Conservation (phyloP, 768 basidiomycete species). For the Baorangia bicolor region DNA sequence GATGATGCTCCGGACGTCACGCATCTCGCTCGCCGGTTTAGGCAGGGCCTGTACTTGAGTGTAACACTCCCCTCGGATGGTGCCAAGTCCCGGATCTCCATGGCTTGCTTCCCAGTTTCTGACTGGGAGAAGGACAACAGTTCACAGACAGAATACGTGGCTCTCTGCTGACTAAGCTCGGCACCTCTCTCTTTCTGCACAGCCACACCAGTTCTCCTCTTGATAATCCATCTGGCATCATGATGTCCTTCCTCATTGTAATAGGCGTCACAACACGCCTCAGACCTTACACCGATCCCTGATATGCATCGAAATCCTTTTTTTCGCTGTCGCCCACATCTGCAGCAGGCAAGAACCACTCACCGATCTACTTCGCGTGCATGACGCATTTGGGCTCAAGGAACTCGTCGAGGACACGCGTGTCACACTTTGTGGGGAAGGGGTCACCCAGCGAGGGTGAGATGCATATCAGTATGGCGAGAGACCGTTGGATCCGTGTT, state of each 20-base stretch:
- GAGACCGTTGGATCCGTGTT: conserved; percentile 85
- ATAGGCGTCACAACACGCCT: conserved; percentile 71
- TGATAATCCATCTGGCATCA: conserved; percentile 93
- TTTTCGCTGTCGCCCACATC: conserved; percentile 93
- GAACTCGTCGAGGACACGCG: conserved; percentile 88
- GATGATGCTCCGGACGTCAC: no score
- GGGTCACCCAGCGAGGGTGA: conserved; percentile 94
- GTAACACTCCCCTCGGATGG: no score
- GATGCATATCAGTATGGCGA: conserved; percentile 85
- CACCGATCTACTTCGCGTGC: conserved; percentile 66
- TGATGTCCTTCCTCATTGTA: conserved; percentile 90
- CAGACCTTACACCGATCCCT: conserved; percentile 87
- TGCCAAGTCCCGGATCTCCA: no score
- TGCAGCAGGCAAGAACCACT: conserved; percentile 21
- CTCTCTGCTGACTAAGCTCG: no score
- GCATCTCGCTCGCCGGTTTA: no score
- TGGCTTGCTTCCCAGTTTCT: no score
- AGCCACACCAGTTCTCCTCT: no score
- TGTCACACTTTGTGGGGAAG: conserved; percentile 78
- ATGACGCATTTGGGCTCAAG: conserved; percentile 86
- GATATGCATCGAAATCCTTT: conserved; percentile 95
- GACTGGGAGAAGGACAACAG: no score
- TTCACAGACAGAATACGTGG: no score
- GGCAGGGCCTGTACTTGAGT: no score
- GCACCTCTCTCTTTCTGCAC: no score